Evolutionary conservation across 2,329 filamentous ascomycete species (phyloP), one percentile per base, ranked within the genome.

Genomic region (Talaromyces sp.): DNA sequence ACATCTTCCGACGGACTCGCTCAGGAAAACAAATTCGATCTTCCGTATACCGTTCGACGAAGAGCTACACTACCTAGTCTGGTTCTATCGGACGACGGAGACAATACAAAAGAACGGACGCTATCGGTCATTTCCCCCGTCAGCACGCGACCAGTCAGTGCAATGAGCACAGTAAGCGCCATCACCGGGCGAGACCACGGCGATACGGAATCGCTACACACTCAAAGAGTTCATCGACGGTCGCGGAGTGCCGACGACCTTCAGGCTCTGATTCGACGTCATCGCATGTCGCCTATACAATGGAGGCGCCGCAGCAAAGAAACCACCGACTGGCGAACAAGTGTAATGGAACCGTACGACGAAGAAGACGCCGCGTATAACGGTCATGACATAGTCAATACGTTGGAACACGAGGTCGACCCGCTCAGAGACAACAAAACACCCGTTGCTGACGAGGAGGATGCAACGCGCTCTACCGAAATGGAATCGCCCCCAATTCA

Each of bases 21-120:
- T 32, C 38, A 57, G 46, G 57, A 60, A 43, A 57, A 14, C n/a
- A 63, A 61, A 26, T 59, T 68, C 24, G 62, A 64, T 5, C 50
- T 55, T 19, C 65, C 67, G 14, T 62, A 53, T 14, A 63, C 60
- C 11, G 68, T 68, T 26, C 70, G 69, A 43, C 69, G 78, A 62
- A 72, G 78, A 51, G 77, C 76, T 8, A 79, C 77, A 1, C 67
- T 79, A 17, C 77, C 78, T 1, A 79, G 77, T 60, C 64, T 79
- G 43, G 69, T 79, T 11, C 70, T 79, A 38, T 76, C 74, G 6
- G 73, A 78, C 14, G 71, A 76, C 14, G 71, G 76, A 54, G 48
- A 26, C 27, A 54, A 59, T 50, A 71, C 69, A 6, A 70, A 70
- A 27, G 62, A 65, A 14, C 50, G 67, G 6, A 63, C 64, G 3